phyloP scores from a whole-genome alignment of 148 eudicot species.

The Euryodendron excelsum region DNA sequence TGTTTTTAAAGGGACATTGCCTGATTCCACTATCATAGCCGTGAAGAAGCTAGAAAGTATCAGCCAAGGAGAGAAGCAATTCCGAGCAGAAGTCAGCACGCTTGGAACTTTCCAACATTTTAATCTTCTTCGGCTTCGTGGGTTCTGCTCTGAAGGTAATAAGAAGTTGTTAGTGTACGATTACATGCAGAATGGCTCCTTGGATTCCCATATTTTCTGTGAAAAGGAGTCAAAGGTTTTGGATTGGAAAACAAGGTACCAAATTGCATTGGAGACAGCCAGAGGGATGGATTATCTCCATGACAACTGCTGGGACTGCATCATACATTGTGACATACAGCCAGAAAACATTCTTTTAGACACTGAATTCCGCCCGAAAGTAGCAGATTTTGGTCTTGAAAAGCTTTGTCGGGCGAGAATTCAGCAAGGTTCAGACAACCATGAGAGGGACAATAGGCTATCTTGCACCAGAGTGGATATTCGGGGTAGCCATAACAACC shows the following conservation, averaged over 20 bases:
- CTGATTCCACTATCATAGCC: constrained; percentile 50
- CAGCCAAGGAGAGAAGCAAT: constrained; percentile 64
- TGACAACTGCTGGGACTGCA: constrained; percentile 58
- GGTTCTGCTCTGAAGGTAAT: constrained; percentile 55
- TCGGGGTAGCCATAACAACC: constrained; percentile 58
- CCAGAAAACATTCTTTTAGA: constrained; percentile 65
- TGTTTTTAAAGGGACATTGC: constrained; percentile 60
- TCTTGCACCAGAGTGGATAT: constrained; percentile 73
- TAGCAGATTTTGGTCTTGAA: constrained; percentile 66
- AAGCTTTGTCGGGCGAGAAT: constrained; percentile 64
- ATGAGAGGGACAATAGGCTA: constrained; percentile 71
- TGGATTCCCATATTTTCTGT: constrained; percentile 45
- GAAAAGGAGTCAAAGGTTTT: constrained; percentile 21
- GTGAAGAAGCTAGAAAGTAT: constrained; percentile 66
- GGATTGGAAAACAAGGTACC: constrained; percentile 51
- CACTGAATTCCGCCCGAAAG: constrained; percentile 44
- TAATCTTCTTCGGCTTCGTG: constrained; percentile 64
- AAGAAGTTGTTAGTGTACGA: constrained; percentile 57
- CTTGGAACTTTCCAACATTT: constrained; percentile 68
- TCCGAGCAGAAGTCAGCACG: constrained; percentile 65
- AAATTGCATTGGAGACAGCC: constrained; percentile 48
- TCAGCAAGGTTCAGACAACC: constrained; percentile 59
- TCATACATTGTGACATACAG: constrained; percentile 70
- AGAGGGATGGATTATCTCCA: constrained; percentile 57
- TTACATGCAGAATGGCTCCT: constrained; percentile 58